A percentile compares a stretch with the other conserved stretches of the same genome.
Evolutionary conservation across 2,329 filamentous ascomycete species (phyloP).

Genomic region (Cryphonectria parasitica): DNA sequence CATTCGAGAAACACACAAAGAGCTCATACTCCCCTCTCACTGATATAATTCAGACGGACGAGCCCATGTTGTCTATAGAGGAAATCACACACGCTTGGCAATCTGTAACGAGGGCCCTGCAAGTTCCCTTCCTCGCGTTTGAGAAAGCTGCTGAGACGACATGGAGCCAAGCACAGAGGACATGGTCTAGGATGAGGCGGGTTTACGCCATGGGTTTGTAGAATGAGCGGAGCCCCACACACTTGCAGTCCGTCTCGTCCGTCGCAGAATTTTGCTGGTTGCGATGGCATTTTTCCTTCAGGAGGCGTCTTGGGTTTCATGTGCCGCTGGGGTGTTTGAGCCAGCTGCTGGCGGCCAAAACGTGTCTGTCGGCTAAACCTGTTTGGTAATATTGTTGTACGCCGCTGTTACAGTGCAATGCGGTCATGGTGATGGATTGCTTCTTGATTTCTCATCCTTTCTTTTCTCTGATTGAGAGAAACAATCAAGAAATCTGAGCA

Average conservation of each 20-base stretch:
- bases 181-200: not conserved
- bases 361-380: not conserved
- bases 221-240: not conserved
- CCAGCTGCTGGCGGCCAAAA: not conserved
- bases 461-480: not conserved
- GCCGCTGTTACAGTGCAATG: not conserved
- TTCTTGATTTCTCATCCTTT: not conserved
- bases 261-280: conserved; percentile 1
- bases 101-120: conserved; percentile 7
- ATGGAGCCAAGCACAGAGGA: not conserved
- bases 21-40: not conserved
- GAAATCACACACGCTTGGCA: conserved; percentile 4
- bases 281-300: conserved; percentile 3
- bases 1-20: not conserved
- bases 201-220: not conserved
- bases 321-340: conserved; percentile 6
- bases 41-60: not conserved
- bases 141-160: not conserved
- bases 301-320: conserved; percentile 15
- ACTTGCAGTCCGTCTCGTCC: not conserved
- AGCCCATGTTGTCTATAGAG: not conserved
- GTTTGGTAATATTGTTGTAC: not conserved
- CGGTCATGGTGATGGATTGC: not conserved
- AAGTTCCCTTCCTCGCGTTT: not conserved
- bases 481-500: not conserved